Conservation (phyloP, 179 eudicot species). For the Beta lomatogona region DNA sequence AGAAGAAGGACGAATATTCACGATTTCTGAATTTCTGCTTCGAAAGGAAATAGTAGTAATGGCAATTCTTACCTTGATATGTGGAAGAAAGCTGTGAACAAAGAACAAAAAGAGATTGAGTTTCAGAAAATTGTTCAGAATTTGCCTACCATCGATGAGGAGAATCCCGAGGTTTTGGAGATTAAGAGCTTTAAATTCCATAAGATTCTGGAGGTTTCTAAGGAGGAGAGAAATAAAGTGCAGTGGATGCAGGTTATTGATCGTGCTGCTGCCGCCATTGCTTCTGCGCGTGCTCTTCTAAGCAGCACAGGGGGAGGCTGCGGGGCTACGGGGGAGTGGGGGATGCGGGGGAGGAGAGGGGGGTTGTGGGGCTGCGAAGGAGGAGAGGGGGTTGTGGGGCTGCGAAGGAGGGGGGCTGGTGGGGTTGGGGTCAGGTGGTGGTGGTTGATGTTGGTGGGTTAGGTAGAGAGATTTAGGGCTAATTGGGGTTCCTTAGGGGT, state of each 20-base stretch:
- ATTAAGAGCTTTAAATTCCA: slow-evolving; percentile 63
- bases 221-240: slow-evolving; percentile 69
- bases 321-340: too few species aligned
- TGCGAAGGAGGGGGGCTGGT: too few species aligned
- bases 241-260: slow-evolving; percentile 91
- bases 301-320: too few species aligned
- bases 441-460: too few species aligned
- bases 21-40: neutral
- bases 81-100: neutral
- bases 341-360: too few species aligned
- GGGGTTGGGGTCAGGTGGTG: too few species aligned
- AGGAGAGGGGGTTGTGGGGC: too few species aligned
- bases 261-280: slow-evolving; percentile 89
- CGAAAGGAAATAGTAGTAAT: neutral
- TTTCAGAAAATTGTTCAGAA: neutral
- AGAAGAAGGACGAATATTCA: neutral
- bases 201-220: slow-evolving; percentile 67
- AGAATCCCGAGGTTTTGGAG: slow-evolving; percentile 47
- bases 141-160: slow-evolving; percentile 8
- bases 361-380: too few species aligned
- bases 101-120: neutral
- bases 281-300: slow-evolving; percentile 73
- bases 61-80: neutral
- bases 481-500: too few species aligned
- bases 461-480: too few species aligned